A percentile compares a stretch with the other conserved stretches of the same genome.
Evolutionary conservation across 2,329 filamentous ascomycete species (phyloP).

Genomic region (Fonsecaea monophora): DNA sequence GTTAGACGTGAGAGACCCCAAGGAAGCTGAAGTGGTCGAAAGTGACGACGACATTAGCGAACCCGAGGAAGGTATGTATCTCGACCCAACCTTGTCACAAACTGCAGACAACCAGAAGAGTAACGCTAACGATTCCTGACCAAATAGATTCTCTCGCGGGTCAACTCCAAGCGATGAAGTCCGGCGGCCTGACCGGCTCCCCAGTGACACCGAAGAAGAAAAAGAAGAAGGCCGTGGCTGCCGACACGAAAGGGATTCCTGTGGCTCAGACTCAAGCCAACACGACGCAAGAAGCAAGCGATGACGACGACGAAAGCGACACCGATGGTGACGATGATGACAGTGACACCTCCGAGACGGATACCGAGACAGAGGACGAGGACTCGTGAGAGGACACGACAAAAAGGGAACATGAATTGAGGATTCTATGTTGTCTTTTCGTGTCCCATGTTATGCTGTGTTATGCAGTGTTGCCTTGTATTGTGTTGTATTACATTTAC

Average conservation of each 20-base stretch:
- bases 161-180: conserved; percentile 87
- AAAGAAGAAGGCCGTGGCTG: conserved; percentile 67
- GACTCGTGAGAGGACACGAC: conserved; percentile 33
- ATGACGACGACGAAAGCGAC: conserved; percentile 66
- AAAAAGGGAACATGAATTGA: neutral
- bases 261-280: conserved; percentile 61
- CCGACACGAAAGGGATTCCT: conserved; percentile 47
- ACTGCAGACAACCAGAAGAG: conserved; percentile 36
- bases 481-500: neutral
- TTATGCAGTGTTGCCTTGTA: neutral
- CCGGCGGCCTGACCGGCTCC: conserved; percentile 60
- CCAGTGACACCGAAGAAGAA: conserved; percentile 63
- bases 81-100: neutral
- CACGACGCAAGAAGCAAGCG: conserved; percentile 37
- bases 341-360: conserved; percentile 62
- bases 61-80: conserved; percentile 86
- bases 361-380: conserved; percentile 79
- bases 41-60: conserved; percentile 90
- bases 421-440: neutral
- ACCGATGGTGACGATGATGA: conserved; percentile 67
- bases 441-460: too few relatives aligned
- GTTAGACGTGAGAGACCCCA: conserved; percentile 85
- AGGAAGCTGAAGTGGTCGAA: conserved; percentile 78
- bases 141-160: conserved; percentile 80
- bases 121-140: conserved; percentile 38